Conservation (phyloP, 1,139 yeast genomes). For the Geotrichum fermentans region DNA sequence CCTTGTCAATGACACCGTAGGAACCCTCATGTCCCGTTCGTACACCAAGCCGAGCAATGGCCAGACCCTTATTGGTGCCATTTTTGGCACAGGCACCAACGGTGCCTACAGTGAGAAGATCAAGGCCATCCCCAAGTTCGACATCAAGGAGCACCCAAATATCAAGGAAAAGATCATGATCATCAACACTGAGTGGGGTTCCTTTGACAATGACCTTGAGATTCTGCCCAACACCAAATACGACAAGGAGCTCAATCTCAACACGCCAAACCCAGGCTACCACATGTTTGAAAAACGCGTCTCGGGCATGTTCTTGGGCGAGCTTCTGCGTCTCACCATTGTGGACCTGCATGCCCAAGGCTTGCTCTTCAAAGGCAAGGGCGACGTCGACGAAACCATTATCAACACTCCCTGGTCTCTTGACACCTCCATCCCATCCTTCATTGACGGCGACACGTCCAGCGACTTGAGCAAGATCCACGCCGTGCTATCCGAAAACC, state of each 20-base stretch:
- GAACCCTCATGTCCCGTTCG: conserved; percentile 82
- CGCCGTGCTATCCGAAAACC: not conserved
- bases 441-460: conserved; percentile 76
- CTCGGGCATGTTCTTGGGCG: conserved; percentile 92
- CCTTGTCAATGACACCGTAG: conserved; percentile 90
- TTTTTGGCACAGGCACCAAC: conserved; percentile 94
- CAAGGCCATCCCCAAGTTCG: conserved; percentile 64
- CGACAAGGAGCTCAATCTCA: conserved; percentile 63
- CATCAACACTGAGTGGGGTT: conserved; percentile 95
- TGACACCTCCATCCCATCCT: conserved; percentile 77
- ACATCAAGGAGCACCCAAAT: conserved; percentile 43
- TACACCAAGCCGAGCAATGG: conserved; percentile 64
- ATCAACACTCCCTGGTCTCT: conserved; percentile 68
- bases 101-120: conserved; percentile 84
- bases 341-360: conserved; percentile 60
- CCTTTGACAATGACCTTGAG: conserved; percentile 75
- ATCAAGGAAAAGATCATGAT: conserved; percentile 66
- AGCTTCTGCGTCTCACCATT: conserved; percentile 67
- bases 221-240: conserved; percentile 70
- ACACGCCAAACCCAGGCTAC: conserved; percentile 76
- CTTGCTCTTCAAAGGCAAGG: conserved; percentile 43
- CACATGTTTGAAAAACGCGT: conserved; percentile 92
- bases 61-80: conserved; percentile 76
- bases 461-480: conserved; percentile 57
- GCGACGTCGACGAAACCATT: too few relatives aligned